Base-by-base conservation (phyloP, 2,329 filamentous ascomycete genomes). In the Aspergillus caelatus region DNA sequence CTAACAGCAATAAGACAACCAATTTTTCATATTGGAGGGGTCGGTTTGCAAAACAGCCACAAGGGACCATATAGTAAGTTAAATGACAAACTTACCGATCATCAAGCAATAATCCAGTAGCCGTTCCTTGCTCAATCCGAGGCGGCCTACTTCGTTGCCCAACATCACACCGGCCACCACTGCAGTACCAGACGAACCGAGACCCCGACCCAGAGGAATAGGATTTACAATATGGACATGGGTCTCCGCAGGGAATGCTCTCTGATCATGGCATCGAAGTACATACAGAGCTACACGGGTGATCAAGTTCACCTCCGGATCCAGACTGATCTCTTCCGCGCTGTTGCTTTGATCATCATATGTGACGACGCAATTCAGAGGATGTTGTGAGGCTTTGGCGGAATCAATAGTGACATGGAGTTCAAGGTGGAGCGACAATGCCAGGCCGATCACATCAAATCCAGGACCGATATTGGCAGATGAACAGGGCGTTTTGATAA, bases 391-490 rank as follows among this genome's bases (percentile, higher is more conserved):
- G 32, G 74, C 71, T 77, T 79, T 58, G 71, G 83, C 79, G 63
- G 87, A 83, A 78, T 91, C 87, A 74, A 96, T 85, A 67, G 89
- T 92, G 77, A 98, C 91, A 67, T 89, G 86, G 62, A 98, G 84
- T 82, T 97, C 94, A 68, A 99, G 91, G 82, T 94, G 96, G 78
- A 97, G 89, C 69, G 93, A 96, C 70, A 99, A 86, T 10, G 94
- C 94, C 66, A 99, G 89, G 70, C 95, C 81, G 77, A 98, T 97
- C 72, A 97, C 94, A 83, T 99, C 94, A 84, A 98, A 99, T 63
- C 94, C 94, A 56, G 94, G 94, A 70, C 93, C 94, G 76, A 98
- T 97, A 84, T 98, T 98, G 81, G 94, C 94, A 66, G 94, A 97
- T 65, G 94, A 98, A 82, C 92, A 96, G 68, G 94, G 94, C 66